phyloP scores from a whole-genome alignment of 2,329 filamentous ascomycete genomes.

The Dothidotthia symphoricarpi region DNA sequence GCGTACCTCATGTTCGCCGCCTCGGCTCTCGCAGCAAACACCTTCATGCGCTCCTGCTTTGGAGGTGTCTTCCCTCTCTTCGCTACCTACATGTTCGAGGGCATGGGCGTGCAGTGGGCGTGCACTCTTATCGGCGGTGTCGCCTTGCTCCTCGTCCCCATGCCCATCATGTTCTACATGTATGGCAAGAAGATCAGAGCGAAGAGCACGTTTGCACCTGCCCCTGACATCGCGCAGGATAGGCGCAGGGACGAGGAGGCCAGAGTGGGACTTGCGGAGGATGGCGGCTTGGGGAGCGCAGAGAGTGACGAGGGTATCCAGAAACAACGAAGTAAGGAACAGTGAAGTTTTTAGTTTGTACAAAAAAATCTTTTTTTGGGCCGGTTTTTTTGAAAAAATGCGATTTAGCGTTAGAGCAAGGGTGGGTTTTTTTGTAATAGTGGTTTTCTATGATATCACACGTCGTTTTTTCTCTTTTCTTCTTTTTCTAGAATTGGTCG shows the following conservation, averaged over 20 bases:
- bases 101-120: constrained; percentile 52
- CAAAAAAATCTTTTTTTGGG: no score
- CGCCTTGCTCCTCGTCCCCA: constrained; percentile 44
- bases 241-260: constrained; percentile 36
- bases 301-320: no score
- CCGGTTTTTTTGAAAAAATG: no score
- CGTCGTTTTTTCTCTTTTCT: no score
- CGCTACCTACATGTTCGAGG: constrained; percentile 56
- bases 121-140: constrained; percentile 48
- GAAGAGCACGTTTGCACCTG: constrained; percentile 46
- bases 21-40: constrained; percentile 57
- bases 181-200: constrained; percentile 46
- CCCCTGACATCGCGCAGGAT: constrained; percentile 41
- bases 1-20: constrained; percentile 58
- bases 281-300: no score
- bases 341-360: no score
- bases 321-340: no score
- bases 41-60: constrained; percentile 52
- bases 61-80: constrained; percentile 56
- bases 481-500: no score
- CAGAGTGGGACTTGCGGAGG: constrained; percentile 7
- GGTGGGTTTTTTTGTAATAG: no score
- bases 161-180: constrained; percentile 48
- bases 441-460: no score
- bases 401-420: no score